phyloP scores from a whole-genome alignment of 2,329 filamentous ascomycete genomes.

The Chaetothyriales sp. region DNA sequence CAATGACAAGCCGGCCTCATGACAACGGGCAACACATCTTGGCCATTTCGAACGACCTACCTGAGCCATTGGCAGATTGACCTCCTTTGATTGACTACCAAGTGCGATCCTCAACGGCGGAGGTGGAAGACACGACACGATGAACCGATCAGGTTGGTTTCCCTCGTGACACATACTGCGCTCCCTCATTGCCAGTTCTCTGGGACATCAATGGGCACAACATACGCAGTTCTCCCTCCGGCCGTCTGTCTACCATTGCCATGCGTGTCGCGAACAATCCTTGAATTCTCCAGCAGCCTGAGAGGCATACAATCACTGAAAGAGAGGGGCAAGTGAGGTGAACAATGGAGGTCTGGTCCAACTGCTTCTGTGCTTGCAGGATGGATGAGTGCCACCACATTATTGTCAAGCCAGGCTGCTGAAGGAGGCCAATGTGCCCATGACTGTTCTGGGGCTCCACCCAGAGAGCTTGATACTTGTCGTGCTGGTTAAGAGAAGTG shows the following conservation, averaged over 20 bases:
- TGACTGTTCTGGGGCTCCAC: background rate
- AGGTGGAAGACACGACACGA: background rate
- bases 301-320: background rate
- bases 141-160: conserved; percentile 14
- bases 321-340: background rate
- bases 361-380: background rate
- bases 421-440: background rate
- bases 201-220: background rate
- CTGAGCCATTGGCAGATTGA: background rate
- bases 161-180: background rate
- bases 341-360: background rate
- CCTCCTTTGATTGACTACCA: background rate
- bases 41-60: background rate
- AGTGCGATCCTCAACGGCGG: background rate
- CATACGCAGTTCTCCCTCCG: background rate
- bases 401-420: background rate
- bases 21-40: background rate
- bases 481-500: background rate
- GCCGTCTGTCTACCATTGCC: background rate
- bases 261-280: background rate
- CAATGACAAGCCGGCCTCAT: background rate
- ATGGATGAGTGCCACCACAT: background rate
- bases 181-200: background rate
- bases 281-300: background rate
- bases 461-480: background rate